These are phyloP conservation scores for Sporodiniella umbellata DNA, from an alignment of 371 early-diverging fungal species.

Conservation along the genomic window DNA sequence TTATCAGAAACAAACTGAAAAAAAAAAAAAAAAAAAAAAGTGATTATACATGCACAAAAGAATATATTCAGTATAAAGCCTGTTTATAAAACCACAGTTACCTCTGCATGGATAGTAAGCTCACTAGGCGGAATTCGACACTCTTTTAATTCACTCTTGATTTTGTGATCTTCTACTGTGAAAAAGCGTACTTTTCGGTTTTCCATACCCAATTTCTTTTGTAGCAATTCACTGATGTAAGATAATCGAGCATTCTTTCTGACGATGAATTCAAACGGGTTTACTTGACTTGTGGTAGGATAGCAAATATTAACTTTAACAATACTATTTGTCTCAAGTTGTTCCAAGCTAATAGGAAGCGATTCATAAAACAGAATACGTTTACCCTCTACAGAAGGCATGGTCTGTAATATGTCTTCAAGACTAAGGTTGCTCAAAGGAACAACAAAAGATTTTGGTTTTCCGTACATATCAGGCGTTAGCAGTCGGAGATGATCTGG, in stretches of 20 bases:
- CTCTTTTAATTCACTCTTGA: neutral
- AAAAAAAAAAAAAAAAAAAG: no score
- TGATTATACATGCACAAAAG: no score
- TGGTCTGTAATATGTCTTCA: slow-evolving; percentile 8
- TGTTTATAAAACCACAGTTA: neutral
- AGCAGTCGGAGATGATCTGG: slow-evolving; percentile 12
- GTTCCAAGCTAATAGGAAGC: slow-evolving; percentile 64
- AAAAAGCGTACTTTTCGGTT: slow-evolving; percentile 1
- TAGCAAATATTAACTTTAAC: slow-evolving; percentile 53
- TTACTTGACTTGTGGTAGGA: slow-evolving; percentile 10
- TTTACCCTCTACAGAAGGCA: neutral
- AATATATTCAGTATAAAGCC: neutral
- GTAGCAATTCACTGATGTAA: slow-evolving; percentile 43
- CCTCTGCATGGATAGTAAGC: slow-evolving; percentile 9
- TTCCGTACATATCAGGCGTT: slow-evolving; percentile 8
- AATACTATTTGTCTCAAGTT: slow-evolving; percentile 67
- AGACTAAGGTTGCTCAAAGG: slow-evolving; percentile 6
- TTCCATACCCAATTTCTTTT: neutral
- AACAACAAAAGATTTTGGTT: slow-evolving; percentile 9
- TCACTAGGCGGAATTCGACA: neutral
- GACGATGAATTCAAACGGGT: slow-evolving; percentile 49
- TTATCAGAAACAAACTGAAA: slow-evolving; percentile 56
- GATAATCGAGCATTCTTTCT: slow-evolving; percentile 36
- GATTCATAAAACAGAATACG: slow-evolving; percentile 67
- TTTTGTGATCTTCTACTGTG: neutral